phyloP scores from a whole-genome alignment of 768 basidiomycete genomes.

The Rubroboletus pulcherrimus region DNA sequence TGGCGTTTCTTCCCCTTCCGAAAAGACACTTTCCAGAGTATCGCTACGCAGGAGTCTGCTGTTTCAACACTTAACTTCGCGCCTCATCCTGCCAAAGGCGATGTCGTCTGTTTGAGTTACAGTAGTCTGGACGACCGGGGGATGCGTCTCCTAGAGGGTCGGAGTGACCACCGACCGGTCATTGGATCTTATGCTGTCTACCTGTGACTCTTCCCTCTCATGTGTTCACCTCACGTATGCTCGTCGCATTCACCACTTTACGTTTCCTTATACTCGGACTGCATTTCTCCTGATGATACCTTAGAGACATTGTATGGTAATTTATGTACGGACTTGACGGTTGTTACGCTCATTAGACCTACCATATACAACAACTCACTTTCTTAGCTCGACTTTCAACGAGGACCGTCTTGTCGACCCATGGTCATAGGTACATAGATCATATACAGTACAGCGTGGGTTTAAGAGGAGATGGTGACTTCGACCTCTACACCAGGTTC shows the following conservation, averaged over 20 bases:
- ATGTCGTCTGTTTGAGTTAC: slow-evolving; percentile 70
- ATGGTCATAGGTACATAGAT: slow-evolving; percentile 1
- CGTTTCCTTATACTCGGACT: slow-evolving; percentile 2
- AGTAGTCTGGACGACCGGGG: slow-evolving; percentile 68
- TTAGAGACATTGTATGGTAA: slow-evolving; percentile 14
- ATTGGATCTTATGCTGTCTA: slow-evolving; percentile 74
- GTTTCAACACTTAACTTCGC: slow-evolving; percentile 17
- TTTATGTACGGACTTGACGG: slow-evolving; percentile 12
- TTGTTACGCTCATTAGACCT: slow-evolving; percentile 10
- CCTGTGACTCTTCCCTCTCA: slow-evolving; percentile 34
- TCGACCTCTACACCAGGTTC: slow-evolving; percentile 99
- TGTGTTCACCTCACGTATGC: slow-evolving; percentile 8
- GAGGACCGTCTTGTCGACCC: neutral
- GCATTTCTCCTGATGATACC: slow-evolving; percentile 15
- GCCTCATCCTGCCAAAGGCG: slow-evolving; percentile 50
- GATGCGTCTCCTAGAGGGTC: slow-evolving; percentile 73
- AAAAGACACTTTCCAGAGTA: slow-evolving; percentile 34
- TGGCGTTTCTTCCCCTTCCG: slow-evolving; percentile 54
- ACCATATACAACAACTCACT: slow-evolving; percentile 4
- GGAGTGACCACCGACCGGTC: slow-evolving; percentile 85
- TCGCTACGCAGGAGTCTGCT: slow-evolving; percentile 23
- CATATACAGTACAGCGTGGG: neutral
- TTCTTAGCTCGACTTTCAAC: neutral
- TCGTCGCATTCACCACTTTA: slow-evolving; percentile 5
- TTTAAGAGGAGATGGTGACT: slow-evolving; percentile 86